phyloP scores from a whole-genome alignment of 2,329 filamentous ascomycete species.

The Ophiobolus disseminans region DNA sequence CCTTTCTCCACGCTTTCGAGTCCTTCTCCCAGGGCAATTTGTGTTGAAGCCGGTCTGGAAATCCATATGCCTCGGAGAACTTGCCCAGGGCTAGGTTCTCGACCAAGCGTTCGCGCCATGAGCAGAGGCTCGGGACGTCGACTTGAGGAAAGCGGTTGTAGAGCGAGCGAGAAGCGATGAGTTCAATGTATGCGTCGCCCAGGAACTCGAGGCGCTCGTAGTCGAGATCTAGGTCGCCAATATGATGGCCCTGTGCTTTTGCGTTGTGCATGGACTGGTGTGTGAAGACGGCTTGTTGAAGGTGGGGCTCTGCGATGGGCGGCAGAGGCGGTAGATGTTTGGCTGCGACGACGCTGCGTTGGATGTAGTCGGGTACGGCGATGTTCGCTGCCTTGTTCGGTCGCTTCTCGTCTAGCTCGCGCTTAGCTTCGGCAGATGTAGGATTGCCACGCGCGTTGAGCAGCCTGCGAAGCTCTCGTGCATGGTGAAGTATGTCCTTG shows the following conservation, averaged over 20 bases:
- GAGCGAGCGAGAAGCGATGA: conserved; percentile 77
- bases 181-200: conserved; percentile 84
- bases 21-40: conserved; percentile 39
- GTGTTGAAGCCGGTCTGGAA: conserved; percentile 70
- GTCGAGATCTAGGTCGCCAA: conserved; percentile 41
- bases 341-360: conserved; percentile 37
- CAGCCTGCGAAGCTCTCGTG: conserved; percentile 34
- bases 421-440: conserved; percentile 60
- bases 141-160: conserved; percentile 73
- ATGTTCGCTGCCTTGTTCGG: conserved; percentile 28
- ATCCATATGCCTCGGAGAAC: conserved; percentile 73
- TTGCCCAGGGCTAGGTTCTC: conserved; percentile 78
- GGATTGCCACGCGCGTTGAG: conserved; percentile 30
- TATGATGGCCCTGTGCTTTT: conserved; percentile 22
- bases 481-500: conserved; percentile 37
- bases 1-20: conserved; percentile 63
- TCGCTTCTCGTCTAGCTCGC: conserved; percentile 46
- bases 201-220: conserved; percentile 91
- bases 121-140: conserved; percentile 72
- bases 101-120: conserved; percentile 78
- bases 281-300: conserved; percentile 71
- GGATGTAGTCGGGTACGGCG: conserved; percentile 36
- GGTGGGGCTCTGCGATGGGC: conserved; percentile 62
- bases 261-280: conserved; percentile 55
- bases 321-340: conserved; percentile 65